These are phyloP conservation scores for Schwanniomyces yamadae DNA, from an alignment of 805 yeast genomes.

Conservation along the genomic window DNA sequence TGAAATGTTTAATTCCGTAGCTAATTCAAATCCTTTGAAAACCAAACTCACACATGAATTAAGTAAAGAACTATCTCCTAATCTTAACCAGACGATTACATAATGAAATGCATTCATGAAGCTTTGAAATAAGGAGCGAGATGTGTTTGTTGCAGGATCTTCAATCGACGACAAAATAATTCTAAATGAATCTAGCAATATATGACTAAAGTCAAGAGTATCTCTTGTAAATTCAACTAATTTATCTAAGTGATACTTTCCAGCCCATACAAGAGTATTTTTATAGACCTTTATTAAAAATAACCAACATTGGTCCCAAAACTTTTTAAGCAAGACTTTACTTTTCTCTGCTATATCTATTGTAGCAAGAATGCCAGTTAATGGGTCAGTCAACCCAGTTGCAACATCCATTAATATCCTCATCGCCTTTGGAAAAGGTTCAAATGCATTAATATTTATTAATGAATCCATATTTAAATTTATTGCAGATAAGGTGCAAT, in stretches of 20 bases:
- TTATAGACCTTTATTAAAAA: conserved; percentile 67
- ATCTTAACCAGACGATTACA: conserved; percentile 76
- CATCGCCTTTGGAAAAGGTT: conserved; percentile 74
- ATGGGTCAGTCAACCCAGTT: conserved; percentile 62
- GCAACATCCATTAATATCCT: conserved; percentile 73
- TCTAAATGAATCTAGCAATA: conserved; percentile 63
- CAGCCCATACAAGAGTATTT: conserved; percentile 76
- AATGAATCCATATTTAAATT: conserved; percentile 45
- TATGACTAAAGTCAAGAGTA: conserved; percentile 73
- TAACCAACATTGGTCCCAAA: conserved; percentile 75
- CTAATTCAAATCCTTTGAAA: conserved; percentile 62
- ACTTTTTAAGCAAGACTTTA: conserved; percentile 28
- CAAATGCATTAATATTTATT: conserved; percentile 51
- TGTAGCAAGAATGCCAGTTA: conserved; percentile 50
- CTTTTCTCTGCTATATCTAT: conserved; percentile 10
- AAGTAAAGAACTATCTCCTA: conserved; percentile 75
- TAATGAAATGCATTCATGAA: conserved; percentile 63
- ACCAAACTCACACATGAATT: conserved; percentile 72
- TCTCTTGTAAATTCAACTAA: conserved; percentile 84
- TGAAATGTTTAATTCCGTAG: conserved; percentile 50
- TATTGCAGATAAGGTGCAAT: conserved; percentile 48
- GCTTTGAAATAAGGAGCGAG: conserved; percentile 41
- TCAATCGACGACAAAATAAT: conserved; percentile 23
- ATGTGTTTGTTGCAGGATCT: conserved; percentile 26
- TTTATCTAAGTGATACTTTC: conserved; percentile 50